These are phyloP conservation scores for Nakazawaea molendinolei DNA, from an alignment of 805 yeast species.

Conservation along the genomic window DNA sequence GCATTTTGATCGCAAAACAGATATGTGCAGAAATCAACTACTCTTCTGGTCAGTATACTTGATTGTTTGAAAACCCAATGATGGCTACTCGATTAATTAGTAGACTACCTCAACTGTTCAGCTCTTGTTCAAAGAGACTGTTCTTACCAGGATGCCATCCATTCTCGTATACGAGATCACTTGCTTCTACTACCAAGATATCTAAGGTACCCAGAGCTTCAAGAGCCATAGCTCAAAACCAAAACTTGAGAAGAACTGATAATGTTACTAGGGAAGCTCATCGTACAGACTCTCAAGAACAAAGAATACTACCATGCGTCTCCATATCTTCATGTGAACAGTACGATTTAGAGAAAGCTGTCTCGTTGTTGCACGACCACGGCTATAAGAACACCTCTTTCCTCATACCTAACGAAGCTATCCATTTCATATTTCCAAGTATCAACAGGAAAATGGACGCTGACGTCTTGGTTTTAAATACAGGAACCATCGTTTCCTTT, in stretches of 20 bases:
- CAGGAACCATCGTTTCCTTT: constrained; percentile 85
- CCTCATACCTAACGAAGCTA: constrained; percentile 64
- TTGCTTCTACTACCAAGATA: background rate
- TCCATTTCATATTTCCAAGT: constrained; percentile 40
- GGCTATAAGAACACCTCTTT: constrained; percentile 29
- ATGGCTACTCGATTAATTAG: no score
- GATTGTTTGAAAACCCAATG: no score
- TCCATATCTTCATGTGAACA: constrained; percentile 68
- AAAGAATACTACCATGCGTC: constrained; percentile 40
- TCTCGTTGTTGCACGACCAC: constrained; percentile 29
- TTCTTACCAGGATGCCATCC: no score
- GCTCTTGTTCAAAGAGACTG: no score
- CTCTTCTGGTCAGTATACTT: no score
- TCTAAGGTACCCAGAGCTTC: constrained; percentile 10
- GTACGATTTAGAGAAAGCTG: constrained; percentile 49
- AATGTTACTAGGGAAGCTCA: background rate
- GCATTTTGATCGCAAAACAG: no score
- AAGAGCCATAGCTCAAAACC: constrained; percentile 7
- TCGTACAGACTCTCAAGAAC: background rate
- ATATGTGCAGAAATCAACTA: no score
- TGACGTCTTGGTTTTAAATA: constrained; percentile 63
- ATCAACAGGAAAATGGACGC: constrained; percentile 22
- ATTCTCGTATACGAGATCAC: background rate
- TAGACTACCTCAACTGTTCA: no score
- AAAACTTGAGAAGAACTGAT: constrained; percentile 10